Base-by-base conservation (phyloP, 495 filamentous ascomycete genomes). In the Xylaria palmicola region DNA sequence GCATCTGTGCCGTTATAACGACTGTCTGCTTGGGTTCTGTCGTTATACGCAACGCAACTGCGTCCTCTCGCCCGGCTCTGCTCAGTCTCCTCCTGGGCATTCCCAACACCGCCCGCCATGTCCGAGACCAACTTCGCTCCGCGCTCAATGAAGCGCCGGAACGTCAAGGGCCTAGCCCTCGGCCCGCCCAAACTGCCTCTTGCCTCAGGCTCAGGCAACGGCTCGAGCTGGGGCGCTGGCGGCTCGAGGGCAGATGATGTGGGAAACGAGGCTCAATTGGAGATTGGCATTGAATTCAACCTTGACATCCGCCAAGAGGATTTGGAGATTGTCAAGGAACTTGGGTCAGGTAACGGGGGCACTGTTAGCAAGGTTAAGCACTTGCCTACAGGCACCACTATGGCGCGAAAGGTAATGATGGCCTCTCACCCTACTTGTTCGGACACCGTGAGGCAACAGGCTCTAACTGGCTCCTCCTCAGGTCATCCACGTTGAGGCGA, bases 281-380 rank as follows among this genome's bases (percentile, higher is more conserved):
- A 98, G 77, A 97, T 98, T 68, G 94, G 94, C 2, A 88, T 98
- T 51, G 94, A 98, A 77, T 97, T 97, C 77, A 91, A 91, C 67
- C 78, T 98, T 34, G 93, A 98, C 74, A 78, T 97, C 65, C 87
- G 90, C 59, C 91, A 89, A 49, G 95, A 98, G 70, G 95, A 98
- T 74, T 74, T 98, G 57, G 86, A 97, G 62, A 86, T 96, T 30
- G 77, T 98, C 68, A 96, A 96, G 77, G 94, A 98, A 70, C 85
- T 98, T 12, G 94, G 94, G 52, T 89, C 91, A 44, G 94, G 94
- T 47, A 98, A 98, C 85, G 94, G 94, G 57, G 94, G 94, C 13
- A 96, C 95, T 0, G 94, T 98, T 49, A 96, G 92, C 77, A 98
- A 98, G 78, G 95, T 98, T 60, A 88, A 89, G 80, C 94, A 98